Base-by-base conservation (phyloP, 495 filamentous ascomycete genomes). In the Trichoderma orchidacearum region DNA sequence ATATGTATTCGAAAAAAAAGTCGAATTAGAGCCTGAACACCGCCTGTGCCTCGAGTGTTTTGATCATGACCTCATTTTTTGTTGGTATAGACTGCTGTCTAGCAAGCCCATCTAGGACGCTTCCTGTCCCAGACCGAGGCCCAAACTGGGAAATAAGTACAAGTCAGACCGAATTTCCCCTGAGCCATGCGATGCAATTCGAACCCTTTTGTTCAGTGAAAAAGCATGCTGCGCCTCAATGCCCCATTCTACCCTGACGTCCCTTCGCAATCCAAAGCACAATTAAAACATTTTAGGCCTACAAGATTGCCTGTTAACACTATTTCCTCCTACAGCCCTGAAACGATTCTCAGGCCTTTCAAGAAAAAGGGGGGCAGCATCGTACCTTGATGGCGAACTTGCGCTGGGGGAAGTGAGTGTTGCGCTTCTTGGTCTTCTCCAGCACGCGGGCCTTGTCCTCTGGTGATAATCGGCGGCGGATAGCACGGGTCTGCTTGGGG, bases 361-460 rank as follows among this genome's bases (percentile, higher is more conserved):
- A 23, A 53, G 53, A 38, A 23, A 50, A 50, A 50, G 13, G 8
- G 8, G 32, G 32, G 32, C 8, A 35, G 32, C 30, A n/a, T 30
- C 38, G 45, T 83, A 90, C 93, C 91, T 96, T 99, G 70, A 99
- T 84, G 70, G 94, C 94, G 77, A 81, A 99, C 78, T 95, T 97
- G 74, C 94, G 82, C 81, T 92, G 88, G 54, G 94, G 93, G 83
- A 98, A 99, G 80, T 99, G 94, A 64, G 79, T 84, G 68, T 81
- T 66, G 76, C 88, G 85, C 89, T 99, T 99, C 80, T 85, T 85
- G 74, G 89, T 85, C 82, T 91, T 92, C 76, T 89, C 85, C 62
- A 91, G 85, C 65, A 81, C 75, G 67, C 79, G 79, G 64, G 82
- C 77, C 60, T 83, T 80, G 79, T 99, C 94, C 79, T 92, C 80